Base-by-base conservation (phyloP, 2,329 filamentous ascomycete species). In the Paecilomyces formosus region DNA sequence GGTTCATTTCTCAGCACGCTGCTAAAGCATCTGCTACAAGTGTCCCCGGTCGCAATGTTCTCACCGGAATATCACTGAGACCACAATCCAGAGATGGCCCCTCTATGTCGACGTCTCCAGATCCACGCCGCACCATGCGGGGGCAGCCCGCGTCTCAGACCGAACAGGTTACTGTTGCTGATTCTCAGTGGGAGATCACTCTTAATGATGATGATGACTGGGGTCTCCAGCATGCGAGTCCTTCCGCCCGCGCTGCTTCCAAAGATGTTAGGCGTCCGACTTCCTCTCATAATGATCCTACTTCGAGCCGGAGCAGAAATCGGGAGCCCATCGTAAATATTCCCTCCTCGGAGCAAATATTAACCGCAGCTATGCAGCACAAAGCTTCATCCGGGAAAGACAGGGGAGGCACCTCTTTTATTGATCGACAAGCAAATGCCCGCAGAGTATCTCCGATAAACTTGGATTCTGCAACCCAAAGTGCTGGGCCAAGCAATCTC, bases 351-450 rank as follows among this genome's bases (percentile, higher is more conserved):
- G 58, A 31, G 26, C 50, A 53, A 35, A 45, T 60, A 53, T 54
- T 30, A 60, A 60, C 15, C 52, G 65, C 31, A 59, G 65, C 59
- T 54, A 55, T 35, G 31, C 55, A 50, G 18, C 55, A 60, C 12
- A 45, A 45, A 9, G 39, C 39, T 45, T 45, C 39, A 8, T 45
- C 39, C 15, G 39, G 39, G n/a, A 8, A 18, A 45, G 39, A 45
- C n/a, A 60, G 45, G 13, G 3, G 39, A 51, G 33, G 26, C 2
- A 28, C 31, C 35, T 50, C 22, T 31, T 73, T 76, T 54, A 71
- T 76, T 24, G 71, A 75, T 57, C 72, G 68, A 1, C 74, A 77
- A 58, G 57, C 55, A 3, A 65, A 67, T 51, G 72, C 74, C 13
- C 57, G 59, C 2, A 67, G 69, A 28, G 65, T 77, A 5, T 75